Conservation (phyloP, 2,329 filamentous ascomycete species). For the Cladorrhinum sp. region DNA sequence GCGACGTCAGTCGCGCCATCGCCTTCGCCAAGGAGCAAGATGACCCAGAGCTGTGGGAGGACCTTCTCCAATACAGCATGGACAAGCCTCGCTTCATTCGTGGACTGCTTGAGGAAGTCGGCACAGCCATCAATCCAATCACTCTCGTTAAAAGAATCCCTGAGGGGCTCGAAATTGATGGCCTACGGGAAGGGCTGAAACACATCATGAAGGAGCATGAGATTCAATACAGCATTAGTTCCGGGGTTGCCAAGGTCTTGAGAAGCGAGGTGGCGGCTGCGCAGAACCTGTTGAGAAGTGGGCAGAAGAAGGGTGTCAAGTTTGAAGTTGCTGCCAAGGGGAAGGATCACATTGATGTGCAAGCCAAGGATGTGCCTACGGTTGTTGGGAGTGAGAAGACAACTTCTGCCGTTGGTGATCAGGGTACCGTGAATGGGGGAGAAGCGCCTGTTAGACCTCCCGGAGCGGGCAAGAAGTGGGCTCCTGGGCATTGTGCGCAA, state of each 20-base stretch:
- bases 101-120: conserved; percentile 86
- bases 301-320: conserved; percentile 81
- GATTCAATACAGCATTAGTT: conserved; percentile 88
- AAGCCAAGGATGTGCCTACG: conserved; percentile 39
- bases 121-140: conserved; percentile 89
- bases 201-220: conserved; percentile 95
- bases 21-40: conserved; percentile 91
- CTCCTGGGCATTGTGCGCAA: conserved; percentile 57
- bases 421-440: background rate
- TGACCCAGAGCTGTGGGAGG: conserved; percentile 90
- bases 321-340: conserved; percentile 67
- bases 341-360: conserved; percentile 41
- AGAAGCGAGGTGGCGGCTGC: conserved; percentile 81
- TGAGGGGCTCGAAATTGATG: conserved; percentile 87
- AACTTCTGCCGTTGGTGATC: background rate
- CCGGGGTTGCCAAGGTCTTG: conserved; percentile 82
- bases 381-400: conserved; percentile 22
- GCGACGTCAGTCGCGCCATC: conserved; percentile 89
- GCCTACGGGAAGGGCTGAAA: conserved; percentile 80
- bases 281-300: conserved; percentile 75
- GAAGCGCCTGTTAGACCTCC: conserved; percentile 12
- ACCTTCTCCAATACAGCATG: conserved; percentile 93
- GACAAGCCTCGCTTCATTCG: conserved; percentile 95
- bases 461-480: conserved; percentile 35
- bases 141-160: conserved; percentile 87